These are phyloP conservation scores for Bombardia bombarda DNA, from an alignment of 495 filamentous ascomycete genomes.

Conservation along the genomic window DNA sequence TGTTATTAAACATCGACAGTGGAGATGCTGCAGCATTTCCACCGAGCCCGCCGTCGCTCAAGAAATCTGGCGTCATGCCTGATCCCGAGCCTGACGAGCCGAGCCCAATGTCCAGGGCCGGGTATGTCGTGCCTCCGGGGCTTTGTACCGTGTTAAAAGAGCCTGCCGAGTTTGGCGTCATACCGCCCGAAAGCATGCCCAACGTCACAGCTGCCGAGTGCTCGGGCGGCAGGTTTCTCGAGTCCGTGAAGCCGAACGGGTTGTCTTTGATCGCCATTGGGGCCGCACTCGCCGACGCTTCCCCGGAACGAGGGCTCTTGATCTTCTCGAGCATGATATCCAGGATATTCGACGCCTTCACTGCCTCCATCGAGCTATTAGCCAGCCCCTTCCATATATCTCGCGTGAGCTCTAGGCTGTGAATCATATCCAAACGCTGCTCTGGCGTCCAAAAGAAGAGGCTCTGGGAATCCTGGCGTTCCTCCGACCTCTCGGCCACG, in stretches of 20 bases:
- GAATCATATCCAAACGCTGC: slow-evolving; percentile 67
- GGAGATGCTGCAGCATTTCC: slow-evolving; percentile 47
- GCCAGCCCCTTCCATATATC: slow-evolving; percentile 70
- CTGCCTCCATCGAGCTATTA: slow-evolving; percentile 78
- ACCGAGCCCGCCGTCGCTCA: slow-evolving; percentile 49
- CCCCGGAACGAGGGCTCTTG: slow-evolving; percentile 30
- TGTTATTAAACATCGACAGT: slow-evolving; percentile 36
- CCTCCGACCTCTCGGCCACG: slow-evolving; percentile 21
- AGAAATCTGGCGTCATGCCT: slow-evolving; percentile 38
- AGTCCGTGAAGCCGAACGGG: slow-evolving; percentile 19
- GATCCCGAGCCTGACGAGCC: slow-evolving; percentile 14
- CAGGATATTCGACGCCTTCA: slow-evolving; percentile 71
- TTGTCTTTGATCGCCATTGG: slow-evolving; percentile 20
- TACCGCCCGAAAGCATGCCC: slow-evolving; percentile 65
- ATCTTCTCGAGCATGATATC: slow-evolving; percentile 74
- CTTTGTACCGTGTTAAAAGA: slow-evolving; percentile 24
- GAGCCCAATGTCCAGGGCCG: slow-evolving; percentile 23
- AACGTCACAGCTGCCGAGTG: slow-evolving; percentile 76
- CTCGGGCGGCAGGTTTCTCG: slow-evolving; percentile 39
- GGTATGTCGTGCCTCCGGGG: slow-evolving; percentile 31
- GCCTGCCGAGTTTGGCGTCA: slow-evolving; percentile 49
- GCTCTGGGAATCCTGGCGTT: slow-evolving; percentile 35
- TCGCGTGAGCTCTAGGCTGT: slow-evolving; percentile 59
- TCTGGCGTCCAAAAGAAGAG: slow-evolving; percentile 62
- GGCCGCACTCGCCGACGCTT: slow-evolving; percentile 5